Conservation (phyloP, 1,284 basidiomycete species). For the Tremellales sp. region DNA sequence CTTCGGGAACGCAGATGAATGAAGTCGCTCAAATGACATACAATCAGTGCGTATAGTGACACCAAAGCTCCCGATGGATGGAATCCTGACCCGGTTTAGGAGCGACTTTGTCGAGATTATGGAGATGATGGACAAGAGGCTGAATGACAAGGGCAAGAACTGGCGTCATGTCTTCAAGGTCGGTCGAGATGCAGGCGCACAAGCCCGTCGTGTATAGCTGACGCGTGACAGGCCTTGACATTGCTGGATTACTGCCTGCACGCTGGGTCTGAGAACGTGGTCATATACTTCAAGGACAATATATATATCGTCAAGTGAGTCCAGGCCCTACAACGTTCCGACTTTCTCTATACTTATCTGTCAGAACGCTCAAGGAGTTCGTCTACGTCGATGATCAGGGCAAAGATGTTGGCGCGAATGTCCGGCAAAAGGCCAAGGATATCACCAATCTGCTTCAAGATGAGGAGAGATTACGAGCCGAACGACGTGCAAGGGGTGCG, state of each 20-base stretch:
- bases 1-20: slow-evolving; percentile 98
- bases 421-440: slow-evolving; percentile 98
- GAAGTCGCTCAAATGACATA: slow-evolving; percentile 96
- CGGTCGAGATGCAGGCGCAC: slow-evolving; percentile 26
- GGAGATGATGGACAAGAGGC: slow-evolving; percentile 98
- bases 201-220: no score
- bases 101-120: slow-evolving; percentile 99
- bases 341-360: no score
- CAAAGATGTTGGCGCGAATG: slow-evolving; percentile 97
- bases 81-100: no score
- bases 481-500: slow-evolving; percentile 71
- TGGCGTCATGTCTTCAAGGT: slow-evolving; percentile 99
- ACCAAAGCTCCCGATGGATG: not conserved
- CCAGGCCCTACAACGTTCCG: no score
- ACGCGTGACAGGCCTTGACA: slow-evolving; percentile 75
- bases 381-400: slow-evolving; percentile 93
- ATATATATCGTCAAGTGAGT: slow-evolving; percentile 85
- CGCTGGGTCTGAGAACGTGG: slow-evolving; percentile 95
- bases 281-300: slow-evolving; percentile 98
- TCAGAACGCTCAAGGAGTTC: slow-evolving; percentile 88
- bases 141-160: slow-evolving; percentile 99
- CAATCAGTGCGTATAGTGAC: slow-evolving; percentile 75
- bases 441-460: slow-evolving; percentile 95
- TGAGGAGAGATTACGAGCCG: slow-evolving; percentile 76
- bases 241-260: slow-evolving; percentile 96